A percentile compares a stretch with the other conserved stretches of the same genome.
Conservation (phyloP, 345 rosid species). For the Microthlaspi erraticum region DNA sequence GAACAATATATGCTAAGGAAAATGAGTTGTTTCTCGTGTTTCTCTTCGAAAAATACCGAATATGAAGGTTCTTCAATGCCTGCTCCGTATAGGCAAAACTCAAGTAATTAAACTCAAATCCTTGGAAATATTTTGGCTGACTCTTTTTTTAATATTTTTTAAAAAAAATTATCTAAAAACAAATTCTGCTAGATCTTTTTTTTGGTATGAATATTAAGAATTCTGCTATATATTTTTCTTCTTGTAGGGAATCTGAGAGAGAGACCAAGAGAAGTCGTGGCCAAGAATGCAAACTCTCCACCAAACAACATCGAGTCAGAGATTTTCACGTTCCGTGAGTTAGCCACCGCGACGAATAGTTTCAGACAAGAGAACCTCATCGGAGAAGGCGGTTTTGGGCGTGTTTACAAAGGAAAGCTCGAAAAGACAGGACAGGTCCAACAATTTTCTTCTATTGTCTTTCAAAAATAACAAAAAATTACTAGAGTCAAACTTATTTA, state of each 20-base stretch:
- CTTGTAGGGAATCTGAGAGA: constrained; percentile 1
- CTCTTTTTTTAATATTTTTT: background rate
- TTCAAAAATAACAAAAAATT: no score
- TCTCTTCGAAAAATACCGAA: constrained; percentile 24
- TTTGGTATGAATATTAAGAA: no score
- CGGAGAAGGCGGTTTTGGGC: constrained; percentile 92
- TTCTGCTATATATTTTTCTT: background rate
- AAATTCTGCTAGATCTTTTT: background rate
- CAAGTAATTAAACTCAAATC: constrained; percentile 33
- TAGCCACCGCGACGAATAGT: constrained; percentile 84
- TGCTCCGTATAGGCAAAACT: constrained; percentile 30
- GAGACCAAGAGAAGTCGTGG: background rate
- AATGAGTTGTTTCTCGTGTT: constrained; percentile 41
- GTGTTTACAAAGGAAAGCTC: constrained; percentile 83
- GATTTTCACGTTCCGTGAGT: constrained; percentile 75
- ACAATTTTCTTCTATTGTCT: background rate
- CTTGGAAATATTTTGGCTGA: background rate
- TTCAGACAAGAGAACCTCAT: constrained; percentile 74
- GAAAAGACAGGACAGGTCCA: constrained; percentile 57
- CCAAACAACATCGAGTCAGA: constrained; percentile 57
- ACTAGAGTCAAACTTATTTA: background rate
- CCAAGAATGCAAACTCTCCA: constrained; percentile 14
- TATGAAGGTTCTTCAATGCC: constrained; percentile 31
- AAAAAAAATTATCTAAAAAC: background rate
- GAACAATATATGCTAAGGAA: constrained; percentile 1